phyloP scores from a whole-genome alignment of 2,329 filamentous ascomycete species.

The Epichloe elymi region DNA sequence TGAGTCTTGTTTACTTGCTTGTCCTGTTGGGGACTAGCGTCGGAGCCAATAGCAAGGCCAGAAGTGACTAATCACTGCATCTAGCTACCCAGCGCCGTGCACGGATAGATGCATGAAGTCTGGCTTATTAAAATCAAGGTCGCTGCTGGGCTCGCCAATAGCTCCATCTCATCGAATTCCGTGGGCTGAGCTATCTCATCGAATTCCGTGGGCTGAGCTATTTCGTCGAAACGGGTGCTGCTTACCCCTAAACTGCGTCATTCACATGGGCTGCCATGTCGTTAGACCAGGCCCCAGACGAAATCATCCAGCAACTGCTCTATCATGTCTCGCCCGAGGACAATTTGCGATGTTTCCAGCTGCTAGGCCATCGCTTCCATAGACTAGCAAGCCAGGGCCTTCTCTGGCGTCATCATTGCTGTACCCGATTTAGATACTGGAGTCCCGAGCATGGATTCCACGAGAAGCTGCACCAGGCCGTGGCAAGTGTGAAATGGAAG shows the following conservation, averaged over 20 bases:
- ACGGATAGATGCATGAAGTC: constrained; percentile 5
- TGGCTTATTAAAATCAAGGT: background rate
- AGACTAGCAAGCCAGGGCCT: constrained; percentile 56
- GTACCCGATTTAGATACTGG: constrained; percentile 61
- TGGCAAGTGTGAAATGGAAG: constrained; percentile 61
- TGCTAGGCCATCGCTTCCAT: constrained; percentile 50
- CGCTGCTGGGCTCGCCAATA: background rate
- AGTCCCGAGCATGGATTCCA: constrained; percentile 47
- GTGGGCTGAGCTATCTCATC: no score
- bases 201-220: background rate
- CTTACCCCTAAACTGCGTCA: constrained; percentile 1
- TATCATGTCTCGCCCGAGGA: constrained; percentile 45
- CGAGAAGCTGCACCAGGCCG: constrained; percentile 38
- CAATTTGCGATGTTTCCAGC: constrained; percentile 33
- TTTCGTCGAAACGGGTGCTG: background rate
- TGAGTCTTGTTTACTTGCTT: constrained; percentile 31
- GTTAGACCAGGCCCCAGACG: constrained; percentile 54
- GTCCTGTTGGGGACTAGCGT: constrained; percentile 22
- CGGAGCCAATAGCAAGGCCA: background rate
- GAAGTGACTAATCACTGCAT: background rate
- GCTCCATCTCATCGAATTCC: constrained; percentile 1
- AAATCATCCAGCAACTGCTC: constrained; percentile 72
- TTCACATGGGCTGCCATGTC: constrained; percentile 18
- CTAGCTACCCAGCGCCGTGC: background rate
- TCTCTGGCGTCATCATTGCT: constrained; percentile 71